Evolutionary conservation across 306 rosid species (phyloP).

Genomic region (Datisca glomerata): DNA sequence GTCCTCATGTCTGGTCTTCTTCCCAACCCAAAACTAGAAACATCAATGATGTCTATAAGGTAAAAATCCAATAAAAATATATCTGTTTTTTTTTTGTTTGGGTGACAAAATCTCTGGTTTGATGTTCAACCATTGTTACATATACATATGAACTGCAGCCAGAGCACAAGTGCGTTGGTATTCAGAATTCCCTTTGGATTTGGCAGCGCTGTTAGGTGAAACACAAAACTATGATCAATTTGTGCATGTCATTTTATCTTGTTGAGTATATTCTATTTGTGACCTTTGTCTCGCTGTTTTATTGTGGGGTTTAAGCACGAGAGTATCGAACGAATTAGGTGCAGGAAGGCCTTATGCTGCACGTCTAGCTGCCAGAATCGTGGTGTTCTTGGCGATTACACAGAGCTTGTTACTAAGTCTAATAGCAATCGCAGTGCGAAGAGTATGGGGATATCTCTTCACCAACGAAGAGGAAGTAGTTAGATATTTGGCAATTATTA

Average conservation of each 20-base stretch:
- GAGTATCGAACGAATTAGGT: slow-evolving; percentile 38
- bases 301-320: slow-evolving; percentile 21
- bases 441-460: slow-evolving; percentile 34
- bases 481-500: slow-evolving; percentile 21
- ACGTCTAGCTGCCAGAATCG: slow-evolving; percentile 15
- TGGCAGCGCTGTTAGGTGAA: slow-evolving; percentile 29
- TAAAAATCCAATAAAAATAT: no score
- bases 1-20: slow-evolving; percentile 20
- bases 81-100: not conserved
- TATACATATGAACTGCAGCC: no score
- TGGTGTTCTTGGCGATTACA: slow-evolving; percentile 13
- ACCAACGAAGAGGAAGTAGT: slow-evolving; percentile 26
- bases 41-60: slow-evolving; percentile 22
- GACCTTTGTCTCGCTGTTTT: no score
- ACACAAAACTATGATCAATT: no score
- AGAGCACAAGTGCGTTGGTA: slow-evolving; percentile 23
- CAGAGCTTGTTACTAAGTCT: slow-evolving; percentile 15
- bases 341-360: slow-evolving; percentile 23
- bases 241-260: not conserved
- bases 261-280: no score
- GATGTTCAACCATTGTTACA: no score
- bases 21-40: slow-evolving; percentile 19
- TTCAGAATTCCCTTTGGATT: slow-evolving; percentile 38
- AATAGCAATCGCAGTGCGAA: slow-evolving; percentile 18
- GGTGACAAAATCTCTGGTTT: no score